These are phyloP conservation scores for Glycine tomentella DNA, from an alignment of 306 rosid species.

Conservation along the genomic window DNA sequence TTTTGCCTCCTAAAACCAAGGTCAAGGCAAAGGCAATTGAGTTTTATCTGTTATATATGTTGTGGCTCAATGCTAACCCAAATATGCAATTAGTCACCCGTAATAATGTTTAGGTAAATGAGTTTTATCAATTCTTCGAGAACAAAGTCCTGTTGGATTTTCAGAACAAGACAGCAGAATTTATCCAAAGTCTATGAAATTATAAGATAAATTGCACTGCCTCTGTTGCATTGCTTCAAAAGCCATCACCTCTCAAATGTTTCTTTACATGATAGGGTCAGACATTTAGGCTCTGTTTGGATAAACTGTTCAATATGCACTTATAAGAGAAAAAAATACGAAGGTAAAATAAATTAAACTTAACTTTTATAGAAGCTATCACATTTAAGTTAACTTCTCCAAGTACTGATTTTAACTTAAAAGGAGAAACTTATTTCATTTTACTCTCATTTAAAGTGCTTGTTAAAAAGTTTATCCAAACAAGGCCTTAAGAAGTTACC, in stretches of 20 bases:
- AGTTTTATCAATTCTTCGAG: slow-evolving; percentile 9
- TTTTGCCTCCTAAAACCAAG: slow-evolving; percentile 26
- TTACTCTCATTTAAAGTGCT: no score
- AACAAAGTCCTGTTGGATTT: slow-evolving; percentile 15
- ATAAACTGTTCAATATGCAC: no score
- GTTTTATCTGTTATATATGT: slow-evolving; percentile 9
- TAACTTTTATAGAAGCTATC: no score
- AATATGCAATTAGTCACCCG: neutral
- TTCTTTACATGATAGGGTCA: slow-evolving; percentile 21
- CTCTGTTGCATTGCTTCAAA: slow-evolving; percentile 36
- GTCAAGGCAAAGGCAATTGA: slow-evolving; percentile 7
- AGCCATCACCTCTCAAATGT: slow-evolving; percentile 19
- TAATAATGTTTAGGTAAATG: neutral
- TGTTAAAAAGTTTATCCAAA: no score
- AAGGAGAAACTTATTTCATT: no score
- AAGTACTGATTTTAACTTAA: no score
- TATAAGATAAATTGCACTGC: neutral
- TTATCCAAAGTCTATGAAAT: slow-evolving; percentile 1
- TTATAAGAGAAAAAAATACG: no score
- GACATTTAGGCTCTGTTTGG: no score
- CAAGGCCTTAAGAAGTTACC: neutral
- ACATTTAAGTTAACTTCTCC: no score
- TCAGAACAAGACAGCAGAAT: slow-evolving; percentile 33
- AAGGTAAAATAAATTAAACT: no score
- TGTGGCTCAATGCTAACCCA: neutral